Conservation (phyloP, 139 green algal genomes). For the Chlorella vulgaris region DNA sequence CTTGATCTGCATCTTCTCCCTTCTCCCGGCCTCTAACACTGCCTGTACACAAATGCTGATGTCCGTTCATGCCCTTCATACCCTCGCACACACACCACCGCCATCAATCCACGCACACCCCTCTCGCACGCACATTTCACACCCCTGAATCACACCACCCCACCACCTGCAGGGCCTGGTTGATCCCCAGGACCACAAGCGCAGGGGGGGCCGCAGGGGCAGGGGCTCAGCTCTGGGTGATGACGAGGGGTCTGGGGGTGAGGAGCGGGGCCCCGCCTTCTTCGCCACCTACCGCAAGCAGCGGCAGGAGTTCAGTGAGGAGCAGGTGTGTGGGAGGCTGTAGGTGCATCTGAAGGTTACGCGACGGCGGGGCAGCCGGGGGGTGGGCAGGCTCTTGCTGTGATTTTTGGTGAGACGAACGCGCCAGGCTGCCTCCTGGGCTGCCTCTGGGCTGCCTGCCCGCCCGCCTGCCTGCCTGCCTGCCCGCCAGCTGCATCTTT, state of each 20-base stretch:
- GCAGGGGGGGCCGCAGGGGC: not conserved
- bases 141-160: not conserved
- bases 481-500: too few species aligned
- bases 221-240: not conserved
- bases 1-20: too few species aligned
- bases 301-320: not conserved
- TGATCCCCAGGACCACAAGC: constrained; percentile 1
- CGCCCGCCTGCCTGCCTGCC: too few species aligned
- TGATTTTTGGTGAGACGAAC: too few species aligned
- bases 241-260: constrained; percentile 8
- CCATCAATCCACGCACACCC: too few species aligned
- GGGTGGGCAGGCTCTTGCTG: not conserved
- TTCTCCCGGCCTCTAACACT: too few species aligned
- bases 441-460: too few species aligned
- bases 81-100: too few species aligned
- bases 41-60: too few species aligned
- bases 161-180: not conserved
- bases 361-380: not conserved
- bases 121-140: not conserved
- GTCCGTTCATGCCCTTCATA: too few species aligned
- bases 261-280: constrained; percentile 8
- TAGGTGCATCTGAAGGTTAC: not conserved
- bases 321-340: not conserved
- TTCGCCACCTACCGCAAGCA: constrained; percentile 26
- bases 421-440: too few species aligned